Conservation (phyloP, 352 stramenopile species). For the Globisporangium splendens region DNA sequence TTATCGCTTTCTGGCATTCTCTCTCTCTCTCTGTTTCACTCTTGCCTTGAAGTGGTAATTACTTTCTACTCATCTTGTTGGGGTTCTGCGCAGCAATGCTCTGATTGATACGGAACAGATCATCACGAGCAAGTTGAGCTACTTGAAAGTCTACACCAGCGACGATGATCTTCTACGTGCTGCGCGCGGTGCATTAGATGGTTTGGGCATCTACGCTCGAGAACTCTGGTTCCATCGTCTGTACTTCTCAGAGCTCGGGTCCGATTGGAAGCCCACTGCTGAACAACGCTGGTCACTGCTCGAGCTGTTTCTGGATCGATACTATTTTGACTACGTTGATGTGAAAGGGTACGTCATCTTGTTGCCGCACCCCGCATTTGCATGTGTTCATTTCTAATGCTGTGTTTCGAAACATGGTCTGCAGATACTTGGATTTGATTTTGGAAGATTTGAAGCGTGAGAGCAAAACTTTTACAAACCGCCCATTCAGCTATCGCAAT, state of each 20-base stretch:
- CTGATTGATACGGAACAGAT: background rate
- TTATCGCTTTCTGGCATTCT: background rate
- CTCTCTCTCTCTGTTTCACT: background rate
- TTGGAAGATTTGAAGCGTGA: constrained; percentile 28
- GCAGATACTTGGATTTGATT: constrained; percentile 29
- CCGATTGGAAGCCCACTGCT: background rate
- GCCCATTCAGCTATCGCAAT: constrained; percentile 28
- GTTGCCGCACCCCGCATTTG: no score
- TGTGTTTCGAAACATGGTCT: background rate
- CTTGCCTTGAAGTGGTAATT: no score
- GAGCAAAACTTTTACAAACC: background rate
- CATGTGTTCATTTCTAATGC: background rate
- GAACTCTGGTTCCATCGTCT: constrained; percentile 24
- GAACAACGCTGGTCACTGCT: constrained; percentile 22
- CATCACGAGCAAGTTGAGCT: background rate
- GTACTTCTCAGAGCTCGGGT: no score
- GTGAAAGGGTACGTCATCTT: constrained; percentile 27
- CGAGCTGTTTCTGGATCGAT: constrained; percentile 35
- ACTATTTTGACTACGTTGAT: constrained; percentile 32
- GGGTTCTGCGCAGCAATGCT: background rate
- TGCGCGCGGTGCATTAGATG: background rate
- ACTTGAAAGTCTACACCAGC: background rate
- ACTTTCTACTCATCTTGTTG: no score
- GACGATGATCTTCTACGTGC: constrained; percentile 6
- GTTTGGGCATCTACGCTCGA: constrained; percentile 19